Evolutionary conservation across 129 eudicot species (phyloP).

Genomic region (Gnaphalium uliginosum): DNA sequence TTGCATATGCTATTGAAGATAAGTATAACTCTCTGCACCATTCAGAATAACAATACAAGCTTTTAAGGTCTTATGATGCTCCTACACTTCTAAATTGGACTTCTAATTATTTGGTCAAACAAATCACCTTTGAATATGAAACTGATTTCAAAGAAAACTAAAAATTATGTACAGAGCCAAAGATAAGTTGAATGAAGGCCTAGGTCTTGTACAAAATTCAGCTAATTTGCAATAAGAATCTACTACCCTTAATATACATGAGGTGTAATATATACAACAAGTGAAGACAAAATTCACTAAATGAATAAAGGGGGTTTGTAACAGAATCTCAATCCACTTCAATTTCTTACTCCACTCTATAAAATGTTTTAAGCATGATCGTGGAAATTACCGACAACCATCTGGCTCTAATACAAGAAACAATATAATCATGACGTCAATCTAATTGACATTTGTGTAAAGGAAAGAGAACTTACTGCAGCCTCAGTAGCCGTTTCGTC

Average conservation of each 20-base stretch:
- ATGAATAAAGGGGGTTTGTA: background rate
- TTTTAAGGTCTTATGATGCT: background rate
- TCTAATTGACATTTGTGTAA: constrained; percentile 3
- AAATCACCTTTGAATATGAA: background rate
- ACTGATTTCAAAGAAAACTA: background rate
- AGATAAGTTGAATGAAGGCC: background rate
- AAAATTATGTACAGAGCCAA: background rate
- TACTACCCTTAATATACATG: background rate
- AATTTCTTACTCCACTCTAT: background rate
- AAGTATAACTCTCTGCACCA: background rate
- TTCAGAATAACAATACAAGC: background rate
- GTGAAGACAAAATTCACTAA: background rate
- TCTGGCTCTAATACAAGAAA: background rate
- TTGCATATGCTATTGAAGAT: background rate
- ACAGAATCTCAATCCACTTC: background rate
- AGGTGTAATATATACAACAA: background rate
- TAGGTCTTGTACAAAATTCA: background rate
- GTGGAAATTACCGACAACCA: constrained; percentile 2
- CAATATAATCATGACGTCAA: background rate
- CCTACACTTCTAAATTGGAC: background rate
- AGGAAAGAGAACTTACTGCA: constrained; percentile 47
- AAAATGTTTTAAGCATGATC: background rate
- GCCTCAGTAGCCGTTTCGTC: constrained; percentile 75
- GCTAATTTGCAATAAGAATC: background rate
- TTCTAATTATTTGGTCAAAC: background rate